These are phyloP conservation scores for Cladophialophora immunda DNA, from an alignment of 2,329 filamentous ascomycete genomes.

Conservation along the genomic window DNA sequence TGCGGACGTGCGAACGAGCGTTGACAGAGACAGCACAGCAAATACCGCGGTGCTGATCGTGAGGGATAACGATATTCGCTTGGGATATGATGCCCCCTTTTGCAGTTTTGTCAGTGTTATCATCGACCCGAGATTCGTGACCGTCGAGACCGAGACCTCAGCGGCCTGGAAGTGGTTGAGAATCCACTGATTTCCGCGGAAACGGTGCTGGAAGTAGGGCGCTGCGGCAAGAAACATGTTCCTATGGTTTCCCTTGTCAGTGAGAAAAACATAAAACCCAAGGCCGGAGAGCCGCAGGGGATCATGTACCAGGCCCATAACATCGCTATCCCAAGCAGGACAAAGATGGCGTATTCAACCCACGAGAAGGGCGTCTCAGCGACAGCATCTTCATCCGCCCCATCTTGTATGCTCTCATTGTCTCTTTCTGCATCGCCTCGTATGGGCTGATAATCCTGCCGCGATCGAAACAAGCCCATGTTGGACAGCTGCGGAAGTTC, in stretches of 20 bases:
- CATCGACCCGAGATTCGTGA: slow-evolving; percentile 81
- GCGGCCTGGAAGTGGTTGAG: slow-evolving; percentile 86
- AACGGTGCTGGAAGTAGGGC: slow-evolving; percentile 89
- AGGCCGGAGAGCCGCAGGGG: too few relatives aligned
- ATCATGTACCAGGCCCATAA: slow-evolving; percentile 87
- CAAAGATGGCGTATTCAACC: slow-evolving; percentile 85
- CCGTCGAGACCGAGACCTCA: slow-evolving; percentile 84
- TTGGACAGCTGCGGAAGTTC: slow-evolving; percentile 37
- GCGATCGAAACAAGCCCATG: slow-evolving; percentile 48
- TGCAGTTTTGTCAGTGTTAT: slow-evolving; percentile 82
- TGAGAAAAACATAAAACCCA: not conserved
- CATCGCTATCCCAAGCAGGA: slow-evolving; percentile 89
- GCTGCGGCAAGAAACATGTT: slow-evolving; percentile 98
- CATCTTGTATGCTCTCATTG: slow-evolving; percentile 27
- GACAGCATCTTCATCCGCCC: slow-evolving; percentile 21
- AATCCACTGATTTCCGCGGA: slow-evolving; percentile 74
- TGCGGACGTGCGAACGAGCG: slow-evolving; percentile 71
- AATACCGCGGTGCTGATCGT: slow-evolving; percentile 81
- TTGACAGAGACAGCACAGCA: slow-evolving; percentile 80
- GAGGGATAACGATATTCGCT: slow-evolving; percentile 81
- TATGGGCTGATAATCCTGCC: slow-evolving; percentile 45
- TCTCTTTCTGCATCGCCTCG: slow-evolving; percentile 35
- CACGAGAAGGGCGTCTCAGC: slow-evolving; percentile 72
- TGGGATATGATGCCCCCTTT: slow-evolving; percentile 83
- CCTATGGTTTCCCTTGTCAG: slow-evolving; percentile 59